Base-by-base conservation (phyloP, 306 rosid genomes). In the Glycine latifolia region DNA sequence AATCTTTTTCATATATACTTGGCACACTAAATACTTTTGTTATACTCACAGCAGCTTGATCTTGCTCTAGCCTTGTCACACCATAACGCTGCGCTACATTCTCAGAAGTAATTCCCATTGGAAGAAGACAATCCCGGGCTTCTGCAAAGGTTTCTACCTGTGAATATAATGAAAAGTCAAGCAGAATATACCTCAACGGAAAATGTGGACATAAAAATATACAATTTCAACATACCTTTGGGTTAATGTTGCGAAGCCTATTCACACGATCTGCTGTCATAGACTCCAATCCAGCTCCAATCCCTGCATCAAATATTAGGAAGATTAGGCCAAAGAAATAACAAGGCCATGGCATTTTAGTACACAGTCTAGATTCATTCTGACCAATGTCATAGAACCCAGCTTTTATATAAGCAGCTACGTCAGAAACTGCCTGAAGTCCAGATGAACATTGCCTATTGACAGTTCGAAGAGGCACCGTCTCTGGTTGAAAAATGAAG, bases 361-460 rank as follows among this genome's bases (percentile, higher is more conserved):
- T 10, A 4, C 2, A 67, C 1, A 75, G 13, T 46, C 49, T 12
- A 74, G 71, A 60, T 20, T 67, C 69, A 16, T 55, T 65, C 91
- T 81, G 70, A 95, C 99, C 98, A 71, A 95, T 87, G 56, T 91
- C 97, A 76, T 90, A 95, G 82, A 85, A 91, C 46, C 99, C 98
- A 7, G 97, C 94, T 87, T 90, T 91, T 54, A 95, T 93, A 73
- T 83, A 85, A 61, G 99, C 95, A 87, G 98, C 99, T 77, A 95
- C 94, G 82, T 95, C 99, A 81, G 98, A 89, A 79, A 93, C 98
- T 7, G 99, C 98, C 82, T 95, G 98, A 79, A 93, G 98, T 73
- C 99, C 97, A 0, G 98, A 95, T 31, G 99, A 95, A 81, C 99
- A 95, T 87, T 91, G 99, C 80, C 98, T 84, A 81, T 95, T 95